Percentiles rank a stretch among this genome's conserved stretches.
Conservation (phyloP, 495 filamentous ascomycete genomes). For the Xylaria longipes region DNA sequence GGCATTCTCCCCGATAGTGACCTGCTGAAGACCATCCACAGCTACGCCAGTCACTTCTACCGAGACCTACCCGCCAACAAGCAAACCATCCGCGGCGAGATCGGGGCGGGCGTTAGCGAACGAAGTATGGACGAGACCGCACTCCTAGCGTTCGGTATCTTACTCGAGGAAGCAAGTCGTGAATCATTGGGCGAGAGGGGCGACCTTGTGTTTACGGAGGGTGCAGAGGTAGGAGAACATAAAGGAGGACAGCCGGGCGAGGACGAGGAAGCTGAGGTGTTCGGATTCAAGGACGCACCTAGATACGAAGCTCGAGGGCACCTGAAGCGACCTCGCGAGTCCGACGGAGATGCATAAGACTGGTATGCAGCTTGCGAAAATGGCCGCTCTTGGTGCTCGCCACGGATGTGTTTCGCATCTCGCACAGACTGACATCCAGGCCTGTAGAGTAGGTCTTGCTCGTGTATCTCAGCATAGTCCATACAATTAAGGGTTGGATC, state of each 20-base stretch:
- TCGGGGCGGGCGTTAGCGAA: conserved; percentile 47
- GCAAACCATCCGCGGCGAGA: conserved; percentile 33
- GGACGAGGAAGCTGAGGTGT: conserved; percentile 25
- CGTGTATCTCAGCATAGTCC: background rate
- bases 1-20: conserved; percentile 69
- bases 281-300: conserved; percentile 17
- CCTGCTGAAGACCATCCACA: conserved; percentile 76
- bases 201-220: conserved; percentile 77
- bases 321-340: conserved; percentile 6
- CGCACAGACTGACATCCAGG: conserved; percentile 3
- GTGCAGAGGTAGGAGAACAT: conserved; percentile 43
- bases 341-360: conserved; percentile 14
- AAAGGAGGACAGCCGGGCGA: conserved; percentile 22
- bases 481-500: background rate
- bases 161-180: conserved; percentile 77
- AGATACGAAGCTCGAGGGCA: conserved; percentile 22
- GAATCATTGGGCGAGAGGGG: conserved; percentile 72
- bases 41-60: conserved; percentile 78
- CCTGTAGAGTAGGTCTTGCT: background rate
- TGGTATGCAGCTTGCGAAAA: conserved; percentile 10
- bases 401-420: conserved; percentile 18
- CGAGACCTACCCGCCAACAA: conserved; percentile 38
- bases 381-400: background rate
- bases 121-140: conserved; percentile 85
- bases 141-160: conserved; percentile 77